Percentiles rank a stretch among this genome's conserved stretches.
Evolutionary conservation across 345 rosid genomes (phyloP).

Genomic region (Syzygium jambos): DNA sequence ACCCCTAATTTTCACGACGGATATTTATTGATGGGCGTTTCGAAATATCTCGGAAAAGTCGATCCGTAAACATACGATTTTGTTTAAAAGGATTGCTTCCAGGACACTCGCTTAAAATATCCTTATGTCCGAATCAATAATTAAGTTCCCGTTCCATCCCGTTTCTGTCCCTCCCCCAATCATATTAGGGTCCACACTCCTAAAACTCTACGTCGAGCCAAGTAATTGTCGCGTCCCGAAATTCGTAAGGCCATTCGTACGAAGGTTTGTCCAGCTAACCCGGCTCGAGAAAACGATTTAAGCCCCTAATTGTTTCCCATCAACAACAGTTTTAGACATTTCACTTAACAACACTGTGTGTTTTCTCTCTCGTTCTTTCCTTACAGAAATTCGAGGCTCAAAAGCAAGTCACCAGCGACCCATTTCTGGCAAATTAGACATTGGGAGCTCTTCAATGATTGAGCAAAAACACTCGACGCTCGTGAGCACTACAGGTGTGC

Average conservation of each 20-base stretch:
- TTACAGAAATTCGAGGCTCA: neutral
- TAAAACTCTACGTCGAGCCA: neutral
- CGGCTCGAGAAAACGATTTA: neutral
- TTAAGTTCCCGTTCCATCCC: neutral
- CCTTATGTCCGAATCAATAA: neutral
- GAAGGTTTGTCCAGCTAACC: neutral
- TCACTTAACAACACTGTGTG: neutral
- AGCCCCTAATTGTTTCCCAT: neutral
- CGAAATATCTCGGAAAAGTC: neutral
- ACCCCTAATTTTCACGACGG: neutral
- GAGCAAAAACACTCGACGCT: neutral
- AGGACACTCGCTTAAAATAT: neutral
- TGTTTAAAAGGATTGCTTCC: accelerated
- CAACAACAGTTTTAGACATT: neutral
- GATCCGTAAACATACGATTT: neutral
- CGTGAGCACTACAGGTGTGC: too few species aligned
- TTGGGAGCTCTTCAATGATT: neutral
- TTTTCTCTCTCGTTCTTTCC: neutral
- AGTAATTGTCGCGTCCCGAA: neutral
- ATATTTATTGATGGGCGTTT: neutral
- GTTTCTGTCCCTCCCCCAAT: accelerated
- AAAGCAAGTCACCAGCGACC: neutral
- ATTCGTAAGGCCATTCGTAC: neutral
- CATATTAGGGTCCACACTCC: neutral
- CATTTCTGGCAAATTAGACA: neutral